phyloP scores from a whole-genome alignment of 1,284 basidiomycete genomes.

The Dichomitus squalens region DNA sequence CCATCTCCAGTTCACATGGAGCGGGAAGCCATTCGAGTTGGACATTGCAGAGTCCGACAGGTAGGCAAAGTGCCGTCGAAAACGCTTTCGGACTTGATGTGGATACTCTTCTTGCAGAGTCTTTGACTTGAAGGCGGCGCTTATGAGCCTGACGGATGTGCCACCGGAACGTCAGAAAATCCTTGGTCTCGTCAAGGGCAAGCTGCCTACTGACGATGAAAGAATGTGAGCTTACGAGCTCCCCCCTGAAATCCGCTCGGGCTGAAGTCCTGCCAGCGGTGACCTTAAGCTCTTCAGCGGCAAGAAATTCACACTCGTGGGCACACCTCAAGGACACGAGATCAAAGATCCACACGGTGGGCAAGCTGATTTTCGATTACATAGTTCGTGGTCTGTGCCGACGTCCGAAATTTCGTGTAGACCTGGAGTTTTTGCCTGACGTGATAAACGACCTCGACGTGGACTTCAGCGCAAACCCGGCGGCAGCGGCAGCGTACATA shows the following conservation, averaged over 20 bases:
- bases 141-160: constrained; percentile 78
- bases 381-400: not conserved
- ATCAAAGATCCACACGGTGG: constrained; percentile 73
- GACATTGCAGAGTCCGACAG: constrained; percentile 74
- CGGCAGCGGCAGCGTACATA: constrained; percentile 58
- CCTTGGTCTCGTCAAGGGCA: constrained; percentile 83
- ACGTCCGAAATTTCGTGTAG: constrained; percentile 35
- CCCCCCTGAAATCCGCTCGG: not conserved
- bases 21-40: constrained; percentile 57
- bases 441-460: constrained; percentile 81
- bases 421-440: constrained; percentile 68
- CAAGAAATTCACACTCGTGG: constrained; percentile 81
- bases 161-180: constrained; percentile 90
- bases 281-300: constrained; percentile 60
- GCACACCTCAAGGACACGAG: constrained; percentile 82
- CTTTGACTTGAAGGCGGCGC: constrained; percentile 64
- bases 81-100: not conserved
- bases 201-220: constrained; percentile 75
- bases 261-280: constrained; percentile 38
- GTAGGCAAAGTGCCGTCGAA: constrained; percentile 36
- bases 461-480: constrained; percentile 66
- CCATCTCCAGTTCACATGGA: constrained; percentile 66
- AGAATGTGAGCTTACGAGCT: constrained; percentile 51
- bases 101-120: constrained; percentile 45
- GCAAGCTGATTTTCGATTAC: constrained; percentile 15